phyloP scores from a whole-genome alignment of 1,139 yeast species.

The Candida frijolesensis region DNA sequence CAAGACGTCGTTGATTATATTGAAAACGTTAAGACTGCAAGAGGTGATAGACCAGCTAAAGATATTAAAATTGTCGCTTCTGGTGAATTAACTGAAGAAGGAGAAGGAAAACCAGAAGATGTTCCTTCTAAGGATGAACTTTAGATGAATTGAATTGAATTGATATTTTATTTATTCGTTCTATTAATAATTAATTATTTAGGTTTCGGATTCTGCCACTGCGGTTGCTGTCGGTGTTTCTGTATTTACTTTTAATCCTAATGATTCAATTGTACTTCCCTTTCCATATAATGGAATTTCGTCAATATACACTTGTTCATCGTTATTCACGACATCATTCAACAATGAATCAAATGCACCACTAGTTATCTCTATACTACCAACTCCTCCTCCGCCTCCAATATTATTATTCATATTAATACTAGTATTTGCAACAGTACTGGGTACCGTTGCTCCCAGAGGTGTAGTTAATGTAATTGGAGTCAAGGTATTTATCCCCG shows the following conservation, averaged over 20 bases:
- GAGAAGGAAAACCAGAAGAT: slow-evolving; percentile 24
- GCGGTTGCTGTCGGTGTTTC: too few relatives aligned
- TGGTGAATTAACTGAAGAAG: slow-evolving; percentile 41
- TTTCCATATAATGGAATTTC: slow-evolving; percentile 44
- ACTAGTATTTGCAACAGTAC: slow-evolving; percentile 11
- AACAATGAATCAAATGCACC: slow-evolving; percentile 36
- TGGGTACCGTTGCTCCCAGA: slow-evolving; percentile 21
- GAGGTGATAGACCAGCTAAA: slow-evolving; percentile 54
- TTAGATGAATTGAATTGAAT: slow-evolving; percentile 14
- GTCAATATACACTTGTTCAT: slow-evolving; percentile 33
- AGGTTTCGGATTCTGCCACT: too few relatives aligned
- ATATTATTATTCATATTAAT: slow-evolving; percentile 14
- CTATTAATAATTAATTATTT: too few relatives aligned
- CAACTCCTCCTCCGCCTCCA: slow-evolving; percentile 6
- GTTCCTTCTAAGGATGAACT: slow-evolving; percentile 30
- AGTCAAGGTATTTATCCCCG: slow-evolving; percentile 19
- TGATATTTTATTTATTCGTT: neutral
- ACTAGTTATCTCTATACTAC: slow-evolving; percentile 27
- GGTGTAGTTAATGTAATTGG: slow-evolving; percentile 26
- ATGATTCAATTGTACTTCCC: slow-evolving; percentile 42
- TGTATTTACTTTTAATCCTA: slow-evolving; percentile 32
- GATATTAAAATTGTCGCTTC: slow-evolving; percentile 51
- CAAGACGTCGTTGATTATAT: slow-evolving; percentile 59
- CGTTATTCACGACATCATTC: slow-evolving; percentile 22
- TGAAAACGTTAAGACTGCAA: slow-evolving; percentile 53